Conservation (phyloP, 2,329 filamentous ascomycete species). For the Leptographium wingfieldii region DNA sequence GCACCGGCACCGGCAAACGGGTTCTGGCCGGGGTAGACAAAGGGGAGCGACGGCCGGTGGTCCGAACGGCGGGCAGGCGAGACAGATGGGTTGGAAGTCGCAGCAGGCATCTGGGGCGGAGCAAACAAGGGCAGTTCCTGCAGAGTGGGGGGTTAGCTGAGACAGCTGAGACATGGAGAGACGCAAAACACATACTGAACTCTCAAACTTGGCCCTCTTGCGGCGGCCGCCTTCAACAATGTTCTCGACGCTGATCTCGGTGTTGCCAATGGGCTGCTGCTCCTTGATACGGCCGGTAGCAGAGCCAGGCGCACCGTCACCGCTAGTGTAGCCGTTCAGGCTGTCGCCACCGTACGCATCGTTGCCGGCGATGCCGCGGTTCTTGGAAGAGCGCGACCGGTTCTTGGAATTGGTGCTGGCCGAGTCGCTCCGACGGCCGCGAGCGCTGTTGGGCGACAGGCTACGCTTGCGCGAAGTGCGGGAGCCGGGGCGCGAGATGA, state of each 20-base stretch:
- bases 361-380: conserved; percentile 37
- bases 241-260: conserved; percentile 95
- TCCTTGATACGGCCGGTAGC: conserved; percentile 70
- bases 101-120: conserved; percentile 83
- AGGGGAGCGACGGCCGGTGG: conserved; percentile 61
- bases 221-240: conserved; percentile 94
- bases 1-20: conserved; percentile 67
- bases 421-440: conserved; percentile 67
- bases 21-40: conserved; percentile 62
- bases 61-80: conserved; percentile 77
- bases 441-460: conserved; percentile 55
- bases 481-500: conserved; percentile 55
- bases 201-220: conserved; percentile 91
- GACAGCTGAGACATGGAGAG: background rate
- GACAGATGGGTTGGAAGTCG: conserved; percentile 93
- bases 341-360: conserved; percentile 51
- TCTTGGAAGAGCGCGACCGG: conserved; percentile 58
- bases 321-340: conserved; percentile 71
- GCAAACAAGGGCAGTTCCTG: conserved; percentile 94
- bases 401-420: conserved; percentile 48
- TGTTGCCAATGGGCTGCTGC: conserved; percentile 61
- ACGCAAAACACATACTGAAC: conserved; percentile 61
- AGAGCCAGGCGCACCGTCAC: conserved; percentile 67
- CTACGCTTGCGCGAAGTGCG: conserved; percentile 65
- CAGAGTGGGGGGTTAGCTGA: background rate